These are phyloP conservation scores for Fusarium verrucosum DNA, from an alignment of 2,329 filamentous ascomycete genomes.

Conservation along the genomic window DNA sequence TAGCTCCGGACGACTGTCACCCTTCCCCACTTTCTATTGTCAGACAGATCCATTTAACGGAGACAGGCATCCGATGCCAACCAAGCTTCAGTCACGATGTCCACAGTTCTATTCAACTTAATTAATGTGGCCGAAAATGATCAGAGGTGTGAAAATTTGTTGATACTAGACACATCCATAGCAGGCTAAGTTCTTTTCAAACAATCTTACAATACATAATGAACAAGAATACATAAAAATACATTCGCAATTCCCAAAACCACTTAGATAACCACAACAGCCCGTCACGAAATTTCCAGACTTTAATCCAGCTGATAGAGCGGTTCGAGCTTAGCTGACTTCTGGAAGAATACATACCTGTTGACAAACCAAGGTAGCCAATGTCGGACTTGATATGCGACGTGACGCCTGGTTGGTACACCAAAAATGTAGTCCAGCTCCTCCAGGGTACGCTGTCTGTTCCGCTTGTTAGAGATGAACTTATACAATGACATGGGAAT, in stretches of 20 bases:
- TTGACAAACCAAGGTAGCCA: slow-evolving; percentile 49
- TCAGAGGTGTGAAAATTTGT: no score
- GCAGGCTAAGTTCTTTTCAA: no score
- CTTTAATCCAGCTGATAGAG: slow-evolving; percentile 41
- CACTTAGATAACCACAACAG: no score
- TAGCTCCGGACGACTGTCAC: background rate
- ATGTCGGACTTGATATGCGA: slow-evolving; percentile 47
- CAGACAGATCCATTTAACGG: background rate
- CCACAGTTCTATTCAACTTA: no score
- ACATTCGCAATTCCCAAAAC: background rate
- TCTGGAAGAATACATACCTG: slow-evolving; percentile 44
- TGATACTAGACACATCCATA: no score
- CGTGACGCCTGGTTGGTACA: slow-evolving; percentile 47
- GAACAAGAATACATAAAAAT: background rate
- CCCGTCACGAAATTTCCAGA: no score
- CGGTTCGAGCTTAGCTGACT: slow-evolving; percentile 44
- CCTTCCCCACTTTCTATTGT: background rate
- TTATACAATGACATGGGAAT: rapidly evolving
- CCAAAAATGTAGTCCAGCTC: slow-evolving; percentile 54
- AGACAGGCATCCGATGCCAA: background rate
- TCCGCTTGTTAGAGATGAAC: background rate
- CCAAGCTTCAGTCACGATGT: background rate
- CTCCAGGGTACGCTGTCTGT: slow-evolving; percentile 50
- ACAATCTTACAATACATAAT: no score
- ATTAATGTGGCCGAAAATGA: background rate